These are phyloP conservation scores for Alternaria angustiovoidea DNA, from an alignment of 2,329 filamentous ascomycete species.

Conservation along the genomic window DNA sequence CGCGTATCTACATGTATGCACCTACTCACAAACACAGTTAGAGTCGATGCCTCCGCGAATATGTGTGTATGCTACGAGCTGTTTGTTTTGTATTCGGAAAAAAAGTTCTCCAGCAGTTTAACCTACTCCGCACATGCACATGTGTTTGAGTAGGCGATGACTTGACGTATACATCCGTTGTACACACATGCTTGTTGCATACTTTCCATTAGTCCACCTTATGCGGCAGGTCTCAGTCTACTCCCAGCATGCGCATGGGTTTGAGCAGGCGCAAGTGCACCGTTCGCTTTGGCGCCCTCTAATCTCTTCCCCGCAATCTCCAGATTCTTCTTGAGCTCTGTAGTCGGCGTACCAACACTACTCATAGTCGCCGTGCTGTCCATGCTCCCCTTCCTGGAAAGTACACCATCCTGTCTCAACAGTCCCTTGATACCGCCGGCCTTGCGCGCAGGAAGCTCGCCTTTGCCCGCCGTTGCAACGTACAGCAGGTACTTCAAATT, in stretches of 20 bases:
- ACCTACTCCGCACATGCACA: too few relatives aligned
- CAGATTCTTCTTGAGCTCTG: conserved; percentile 30
- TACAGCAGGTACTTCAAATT: conserved; percentile 95
- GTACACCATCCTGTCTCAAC: conserved; percentile 34
- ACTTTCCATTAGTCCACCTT: neutral
- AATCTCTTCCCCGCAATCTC: conserved; percentile 25
- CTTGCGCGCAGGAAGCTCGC: conserved; percentile 61
- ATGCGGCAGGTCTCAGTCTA: conserved; percentile 29
- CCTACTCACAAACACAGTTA: neutral
- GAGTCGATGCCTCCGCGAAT: neutral
- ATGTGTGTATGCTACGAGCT: too few relatives aligned
- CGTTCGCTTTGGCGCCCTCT: neutral
- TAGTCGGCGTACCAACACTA: conserved; percentile 32
- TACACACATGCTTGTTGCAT: too few relatives aligned
- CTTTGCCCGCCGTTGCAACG: conserved; percentile 81
- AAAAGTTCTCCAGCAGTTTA: too few relatives aligned
- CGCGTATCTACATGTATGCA: neutral
- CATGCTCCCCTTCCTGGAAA: conserved; percentile 43
- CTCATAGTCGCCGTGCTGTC: conserved; percentile 43
- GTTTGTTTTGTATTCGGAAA: too few relatives aligned
- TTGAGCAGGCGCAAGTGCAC: too few relatives aligned
- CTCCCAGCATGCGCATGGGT: conserved; percentile 37
- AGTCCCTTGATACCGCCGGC: conserved; percentile 49
- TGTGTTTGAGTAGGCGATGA: too few relatives aligned
- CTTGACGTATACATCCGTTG: too few relatives aligned